Conservation (phyloP, 176 grass and related monocot species). For the Stipa capillata region DNA sequence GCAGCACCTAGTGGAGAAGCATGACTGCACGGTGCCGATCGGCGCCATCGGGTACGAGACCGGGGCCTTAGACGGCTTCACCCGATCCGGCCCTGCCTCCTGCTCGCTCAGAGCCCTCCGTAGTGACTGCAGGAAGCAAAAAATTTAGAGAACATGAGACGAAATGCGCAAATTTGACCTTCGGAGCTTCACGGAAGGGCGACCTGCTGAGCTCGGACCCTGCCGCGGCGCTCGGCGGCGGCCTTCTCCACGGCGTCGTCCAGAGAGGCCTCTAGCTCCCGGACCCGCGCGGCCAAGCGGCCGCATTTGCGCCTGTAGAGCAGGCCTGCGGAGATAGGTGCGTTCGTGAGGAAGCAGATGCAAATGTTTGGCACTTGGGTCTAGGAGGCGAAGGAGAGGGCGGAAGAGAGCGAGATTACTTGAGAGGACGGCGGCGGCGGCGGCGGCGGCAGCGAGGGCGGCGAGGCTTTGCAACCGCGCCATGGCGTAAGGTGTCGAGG, state of each 20-base stretch:
- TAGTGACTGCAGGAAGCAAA: constrained; percentile 38
- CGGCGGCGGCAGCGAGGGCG: constrained; percentile 22
- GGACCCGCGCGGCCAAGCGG: constrained; percentile 23
- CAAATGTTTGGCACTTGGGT: neutral
- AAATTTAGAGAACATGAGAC: neutral
- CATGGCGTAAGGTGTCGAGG: constrained; percentile 15
- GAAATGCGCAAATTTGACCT: neutral
- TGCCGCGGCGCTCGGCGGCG: constrained; percentile 69
- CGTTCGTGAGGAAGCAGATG: neutral
- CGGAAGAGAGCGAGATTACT: constrained; percentile 13
- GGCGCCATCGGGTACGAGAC: constrained; percentile 55
- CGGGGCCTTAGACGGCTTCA: neutral
- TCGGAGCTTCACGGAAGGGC: neutral
- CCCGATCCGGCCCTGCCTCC: constrained; percentile 8
- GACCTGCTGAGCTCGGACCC: constrained; percentile 77
- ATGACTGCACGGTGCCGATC: constrained; percentile 65
- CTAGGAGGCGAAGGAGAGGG: neutral
- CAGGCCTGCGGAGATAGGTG: constrained; percentile 24
- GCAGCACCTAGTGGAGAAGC: constrained; percentile 82
- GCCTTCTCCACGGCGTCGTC: constrained; percentile 39
- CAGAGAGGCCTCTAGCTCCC: constrained; percentile 53
- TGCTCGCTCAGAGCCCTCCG: constrained; percentile 48
- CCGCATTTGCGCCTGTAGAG: constrained; percentile 42
- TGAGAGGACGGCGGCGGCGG: constrained; percentile 27
- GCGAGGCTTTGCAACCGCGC: constrained; percentile 22